Evolutionary conservation across 257 asterid genomes (phyloP).

Genomic region (Cruciata laevipes): DNA sequence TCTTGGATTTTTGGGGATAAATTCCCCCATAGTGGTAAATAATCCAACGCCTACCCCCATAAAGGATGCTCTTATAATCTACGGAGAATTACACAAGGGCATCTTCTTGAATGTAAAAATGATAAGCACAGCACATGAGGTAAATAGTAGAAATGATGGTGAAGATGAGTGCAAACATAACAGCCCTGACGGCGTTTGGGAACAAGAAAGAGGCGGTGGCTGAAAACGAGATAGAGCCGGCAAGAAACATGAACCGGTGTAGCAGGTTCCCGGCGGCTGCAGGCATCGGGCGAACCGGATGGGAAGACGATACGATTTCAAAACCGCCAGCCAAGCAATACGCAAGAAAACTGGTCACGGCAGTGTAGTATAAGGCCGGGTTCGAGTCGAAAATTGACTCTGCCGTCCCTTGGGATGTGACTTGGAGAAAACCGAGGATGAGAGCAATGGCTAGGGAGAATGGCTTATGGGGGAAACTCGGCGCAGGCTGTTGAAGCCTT

Average conservation of each 20-base stretch:
- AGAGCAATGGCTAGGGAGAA: too few species aligned
- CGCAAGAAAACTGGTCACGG: neutral
- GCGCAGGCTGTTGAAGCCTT: too few species aligned
- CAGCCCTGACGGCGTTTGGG: neutral
- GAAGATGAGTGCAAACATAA: neutral
- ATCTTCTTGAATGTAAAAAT: neutral
- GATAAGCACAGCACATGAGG: neutral
- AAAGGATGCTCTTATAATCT: too few species aligned
- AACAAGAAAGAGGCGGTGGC: neutral
- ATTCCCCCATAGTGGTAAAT: too few species aligned
- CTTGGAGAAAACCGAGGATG: too few species aligned
- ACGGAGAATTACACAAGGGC: neutral
- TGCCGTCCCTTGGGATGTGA: neutral
- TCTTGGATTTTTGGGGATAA: too few species aligned
- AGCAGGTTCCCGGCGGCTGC: neutral
- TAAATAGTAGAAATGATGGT: too few species aligned
- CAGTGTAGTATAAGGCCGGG: neutral
- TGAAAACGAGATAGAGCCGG: neutral
- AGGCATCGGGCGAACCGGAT: neutral
- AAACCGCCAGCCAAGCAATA: neutral
- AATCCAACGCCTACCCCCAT: too few species aligned
- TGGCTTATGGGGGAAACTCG: too few species aligned
- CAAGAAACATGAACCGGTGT: neutral
- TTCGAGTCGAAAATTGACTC: too few species aligned
- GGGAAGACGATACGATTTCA: neutral